A percentile compares a stretch with the other conserved stretches of the same genome.
Evolutionary conservation across 306 rosid genomes (phyloP).

Genomic region (Oxytropis ochrocephala): DNA sequence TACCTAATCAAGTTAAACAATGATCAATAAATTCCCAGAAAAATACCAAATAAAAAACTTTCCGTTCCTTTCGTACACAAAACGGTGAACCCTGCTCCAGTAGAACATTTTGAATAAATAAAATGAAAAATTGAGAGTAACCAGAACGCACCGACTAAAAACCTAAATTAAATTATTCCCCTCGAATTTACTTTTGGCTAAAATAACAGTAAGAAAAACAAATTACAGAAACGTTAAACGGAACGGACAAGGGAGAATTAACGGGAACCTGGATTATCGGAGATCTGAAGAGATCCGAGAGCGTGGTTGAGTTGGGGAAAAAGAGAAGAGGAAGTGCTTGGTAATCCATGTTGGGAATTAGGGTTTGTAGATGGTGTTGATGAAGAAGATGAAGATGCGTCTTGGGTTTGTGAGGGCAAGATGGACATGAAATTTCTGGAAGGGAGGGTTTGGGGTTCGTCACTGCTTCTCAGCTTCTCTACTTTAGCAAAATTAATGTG

Average conservation of each 20-base stretch:
- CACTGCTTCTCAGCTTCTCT: background rate
- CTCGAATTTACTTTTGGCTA: background rate
- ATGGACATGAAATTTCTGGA: conserved; percentile 89
- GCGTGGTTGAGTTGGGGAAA: conserved; percentile 22
- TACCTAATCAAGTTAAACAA: background rate
- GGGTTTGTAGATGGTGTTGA: conserved; percentile 43
- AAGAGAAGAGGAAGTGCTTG: conserved; percentile 24
- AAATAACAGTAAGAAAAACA: background rate
- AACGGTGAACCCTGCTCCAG: background rate
- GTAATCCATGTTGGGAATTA: conserved; percentile 61
- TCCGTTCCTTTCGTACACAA: background rate
- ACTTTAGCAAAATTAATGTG: background rate
- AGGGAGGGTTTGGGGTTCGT: conserved; percentile 16
- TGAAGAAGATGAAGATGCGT: conserved; percentile 53
- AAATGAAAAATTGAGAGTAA: background rate
- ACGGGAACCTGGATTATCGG: conserved; percentile 45
- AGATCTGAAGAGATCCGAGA: conserved; percentile 58
- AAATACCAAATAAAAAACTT: background rate
- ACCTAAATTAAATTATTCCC: too few relatives aligned
- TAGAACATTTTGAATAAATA: background rate
- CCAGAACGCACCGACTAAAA: too few relatives aligned
- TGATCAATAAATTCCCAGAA: background rate
- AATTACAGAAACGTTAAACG: background rate
- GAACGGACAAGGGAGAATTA: background rate
- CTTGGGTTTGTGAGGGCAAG: conserved; percentile 76